Evolutionary conservation across 2,329 filamentous ascomycete species (phyloP).

Genomic region (Sodiomyces alkalinus): DNA sequence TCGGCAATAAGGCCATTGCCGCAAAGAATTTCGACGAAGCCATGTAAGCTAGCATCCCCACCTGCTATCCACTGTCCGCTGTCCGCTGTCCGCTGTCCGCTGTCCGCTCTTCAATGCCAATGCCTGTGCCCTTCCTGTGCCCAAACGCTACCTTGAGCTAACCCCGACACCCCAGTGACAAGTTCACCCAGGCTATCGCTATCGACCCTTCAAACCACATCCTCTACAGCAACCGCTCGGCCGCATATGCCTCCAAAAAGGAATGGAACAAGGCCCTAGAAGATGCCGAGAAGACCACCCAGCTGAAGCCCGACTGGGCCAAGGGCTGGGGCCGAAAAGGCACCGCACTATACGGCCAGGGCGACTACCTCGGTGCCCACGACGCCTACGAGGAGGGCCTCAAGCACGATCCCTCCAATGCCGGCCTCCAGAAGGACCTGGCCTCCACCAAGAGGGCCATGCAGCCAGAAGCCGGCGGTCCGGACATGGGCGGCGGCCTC

Average conservation of each 20-base stretch:
- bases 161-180: slow-evolving; percentile 48
- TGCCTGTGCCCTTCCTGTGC: background rate
- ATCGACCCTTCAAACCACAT: slow-evolving; percentile 86
- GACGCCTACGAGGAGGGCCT: slow-evolving; percentile 92
- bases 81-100: too few species aligned
- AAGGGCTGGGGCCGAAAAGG: slow-evolving; percentile 95
- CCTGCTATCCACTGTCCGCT: too few species aligned
- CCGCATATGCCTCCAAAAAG: slow-evolving; percentile 72
- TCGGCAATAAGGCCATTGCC: slow-evolving; percentile 96
- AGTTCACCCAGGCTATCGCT: slow-evolving; percentile 87
- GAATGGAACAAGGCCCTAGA: slow-evolving; percentile 73
- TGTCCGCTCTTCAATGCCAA: background rate
- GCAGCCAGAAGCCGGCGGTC: slow-evolving; percentile 46
- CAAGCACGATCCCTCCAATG: slow-evolving; percentile 82
- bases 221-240: slow-evolving; percentile 94
- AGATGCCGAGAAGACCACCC: slow-evolving; percentile 85
- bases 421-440: slow-evolving; percentile 80
- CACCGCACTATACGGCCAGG: slow-evolving; percentile 73
- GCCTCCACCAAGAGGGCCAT: slow-evolving; percentile 79
- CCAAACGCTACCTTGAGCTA: slow-evolving; percentile 6
- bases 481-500: slow-evolving; percentile 59
- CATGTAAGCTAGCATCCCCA: slow-evolving; percentile 48
- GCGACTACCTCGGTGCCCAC: slow-evolving; percentile 69
- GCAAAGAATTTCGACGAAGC: slow-evolving; percentile 95
- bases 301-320: slow-evolving; percentile 94